phyloP scores from a whole-genome alignment of 1,284 basidiomycete genomes.

The Takashimella koratensis region DNA sequence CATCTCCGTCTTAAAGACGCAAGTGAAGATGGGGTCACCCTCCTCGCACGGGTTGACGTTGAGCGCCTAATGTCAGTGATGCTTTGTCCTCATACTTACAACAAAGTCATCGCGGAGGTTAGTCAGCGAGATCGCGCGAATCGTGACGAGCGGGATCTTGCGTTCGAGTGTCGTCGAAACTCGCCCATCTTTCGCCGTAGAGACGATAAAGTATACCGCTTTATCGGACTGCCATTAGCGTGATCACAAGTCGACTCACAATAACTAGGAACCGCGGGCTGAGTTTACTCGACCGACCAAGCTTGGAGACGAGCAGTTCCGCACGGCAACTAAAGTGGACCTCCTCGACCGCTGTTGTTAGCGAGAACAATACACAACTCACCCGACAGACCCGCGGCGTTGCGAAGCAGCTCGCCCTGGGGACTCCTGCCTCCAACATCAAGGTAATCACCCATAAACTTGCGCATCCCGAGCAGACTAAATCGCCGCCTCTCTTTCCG shows the following conservation, averaged over 20 bases:
- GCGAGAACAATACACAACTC: slow-evolving; percentile 39
- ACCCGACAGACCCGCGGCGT: slow-evolving; percentile 72
- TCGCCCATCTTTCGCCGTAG: slow-evolving; percentile 64
- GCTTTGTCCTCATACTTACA: slow-evolving; percentile 1
- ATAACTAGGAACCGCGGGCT: slow-evolving; percentile 88
- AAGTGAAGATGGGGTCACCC: slow-evolving; percentile 90
- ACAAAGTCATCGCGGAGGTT: slow-evolving; percentile 94
- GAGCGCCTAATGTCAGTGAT: slow-evolving; percentile 53
- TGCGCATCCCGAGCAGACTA: slow-evolving; percentile 87
- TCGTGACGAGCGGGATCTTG: slow-evolving; percentile 83
- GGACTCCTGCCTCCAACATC: slow-evolving; percentile 79
- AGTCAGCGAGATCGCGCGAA: slow-evolving; percentile 80
- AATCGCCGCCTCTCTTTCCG: slow-evolving; percentile 92
- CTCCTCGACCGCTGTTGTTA: slow-evolving; percentile 56
- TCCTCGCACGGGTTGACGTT: slow-evolving; percentile 77
- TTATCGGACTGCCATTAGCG: too few relatives aligned
- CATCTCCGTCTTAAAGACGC: slow-evolving; percentile 95
- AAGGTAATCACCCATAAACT: slow-evolving; percentile 96
- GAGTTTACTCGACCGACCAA: slow-evolving; percentile 83
- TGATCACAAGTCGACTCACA: slow-evolving; percentile 63
- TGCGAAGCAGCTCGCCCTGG: slow-evolving; percentile 72
- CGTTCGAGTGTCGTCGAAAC: slow-evolving; percentile 69
- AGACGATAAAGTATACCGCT: slow-evolving; percentile 79
- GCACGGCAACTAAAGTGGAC: slow-evolving; percentile 82
- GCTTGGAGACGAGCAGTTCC: slow-evolving; percentile 81